Base-by-base conservation (phyloP, 2,329 filamentous ascomycete genomes). In the Fusarium devonianum region DNA sequence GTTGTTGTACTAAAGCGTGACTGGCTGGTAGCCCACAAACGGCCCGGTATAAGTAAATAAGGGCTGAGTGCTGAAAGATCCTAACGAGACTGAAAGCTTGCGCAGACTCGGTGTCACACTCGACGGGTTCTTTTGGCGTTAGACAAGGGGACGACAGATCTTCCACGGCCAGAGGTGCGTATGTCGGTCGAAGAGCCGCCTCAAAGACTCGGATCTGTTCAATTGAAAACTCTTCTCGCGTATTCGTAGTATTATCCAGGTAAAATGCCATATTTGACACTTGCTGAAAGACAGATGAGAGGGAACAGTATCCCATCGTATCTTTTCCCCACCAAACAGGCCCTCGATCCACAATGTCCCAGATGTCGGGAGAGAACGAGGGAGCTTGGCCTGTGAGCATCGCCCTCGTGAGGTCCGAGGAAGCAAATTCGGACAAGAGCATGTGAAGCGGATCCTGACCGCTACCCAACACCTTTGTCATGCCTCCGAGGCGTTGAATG, bases 301-400 rank as follows among this genome's bases (percentile, higher is more conserved):
- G 45, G 0, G 71, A 71, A 29, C 67, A 68, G 8, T 69, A 66
- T 0, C 68, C 66, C 7, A 70, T 55, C 0, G 68, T 71, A 32
- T 73, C 70, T 29, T 60, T 65, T 6, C 69, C 73, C 74, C 75
- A 77, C 75, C 75, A 77, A 2, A 73, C 68, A 8, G 73, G 69
- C 0, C 69, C 69, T 16, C 68, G 61, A 4, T 74, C 72, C 26
- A 77, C 72, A 3, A 66, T 63, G 21, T 68, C 61, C 75, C 75
- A 77, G 3, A 70, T 67, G 0, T 60, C 55, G 1, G 70, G 66
- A 2, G 70, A 63, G 7, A 75, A 75, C 7, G 69, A 72, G 1
- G 74, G 73, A 4, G 65, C 50, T 13, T 66, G 65, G 0, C 72
- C 73, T 13, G 70, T 73, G 1, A 77, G 62, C 44, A 77, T 55